A percentile compares a stretch with the other conserved stretches of the same genome.
phyloP scores from a whole-genome alignment of 2,329 filamentous ascomycete genomes.

The Claviceps humidiphila region DNA sequence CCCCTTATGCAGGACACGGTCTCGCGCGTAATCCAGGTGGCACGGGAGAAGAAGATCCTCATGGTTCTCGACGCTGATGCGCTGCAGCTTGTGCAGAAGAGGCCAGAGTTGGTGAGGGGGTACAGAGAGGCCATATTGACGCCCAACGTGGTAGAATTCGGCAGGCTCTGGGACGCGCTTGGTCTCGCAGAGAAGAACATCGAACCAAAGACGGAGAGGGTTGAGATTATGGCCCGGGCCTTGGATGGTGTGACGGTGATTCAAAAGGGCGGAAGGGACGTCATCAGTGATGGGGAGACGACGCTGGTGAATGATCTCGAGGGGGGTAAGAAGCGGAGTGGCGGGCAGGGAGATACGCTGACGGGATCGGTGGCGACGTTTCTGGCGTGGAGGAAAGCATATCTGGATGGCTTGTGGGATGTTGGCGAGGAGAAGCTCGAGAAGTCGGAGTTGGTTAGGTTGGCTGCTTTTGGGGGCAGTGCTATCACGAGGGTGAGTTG shows the following conservation, averaged over 20 bases:
- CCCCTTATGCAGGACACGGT: slow-evolving; percentile 80
- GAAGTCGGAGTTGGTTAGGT: slow-evolving; percentile 49
- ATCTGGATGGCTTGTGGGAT: slow-evolving; percentile 71
- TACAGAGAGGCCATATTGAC: slow-evolving; percentile 80
- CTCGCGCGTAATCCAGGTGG: slow-evolving; percentile 63
- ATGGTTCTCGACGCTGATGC: slow-evolving; percentile 90
- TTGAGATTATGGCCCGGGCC: slow-evolving; percentile 56
- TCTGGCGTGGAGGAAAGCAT: slow-evolving; percentile 76
- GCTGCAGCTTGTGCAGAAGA: slow-evolving; percentile 60
- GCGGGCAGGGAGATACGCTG: slow-evolving; percentile 89
- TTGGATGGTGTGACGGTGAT: slow-evolving; percentile 83
- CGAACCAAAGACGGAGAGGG: slow-evolving; percentile 27
- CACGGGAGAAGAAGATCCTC: slow-evolving; percentile 56
- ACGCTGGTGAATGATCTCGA: slow-evolving; percentile 66
- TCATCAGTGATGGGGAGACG: slow-evolving; percentile 64
- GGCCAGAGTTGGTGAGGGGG: slow-evolving; percentile 64
- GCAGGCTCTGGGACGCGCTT: slow-evolving; percentile 62
- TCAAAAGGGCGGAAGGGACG: slow-evolving; percentile 75
- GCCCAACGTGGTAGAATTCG: slow-evolving; percentile 91
- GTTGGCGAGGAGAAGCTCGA: slow-evolving; percentile 32
- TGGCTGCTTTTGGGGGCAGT: slow-evolving; percentile 78
- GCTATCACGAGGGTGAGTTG: slow-evolving; percentile 63
- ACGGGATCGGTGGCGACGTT: slow-evolving; percentile 84
- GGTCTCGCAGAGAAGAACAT: slow-evolving; percentile 38
- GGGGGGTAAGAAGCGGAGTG: slow-evolving; percentile 80